These are phyloP conservation scores for Magnolia kwangsiensis DNA, from an alignment of 164 flowering plant genomes.

Conservation along the genomic window DNA sequence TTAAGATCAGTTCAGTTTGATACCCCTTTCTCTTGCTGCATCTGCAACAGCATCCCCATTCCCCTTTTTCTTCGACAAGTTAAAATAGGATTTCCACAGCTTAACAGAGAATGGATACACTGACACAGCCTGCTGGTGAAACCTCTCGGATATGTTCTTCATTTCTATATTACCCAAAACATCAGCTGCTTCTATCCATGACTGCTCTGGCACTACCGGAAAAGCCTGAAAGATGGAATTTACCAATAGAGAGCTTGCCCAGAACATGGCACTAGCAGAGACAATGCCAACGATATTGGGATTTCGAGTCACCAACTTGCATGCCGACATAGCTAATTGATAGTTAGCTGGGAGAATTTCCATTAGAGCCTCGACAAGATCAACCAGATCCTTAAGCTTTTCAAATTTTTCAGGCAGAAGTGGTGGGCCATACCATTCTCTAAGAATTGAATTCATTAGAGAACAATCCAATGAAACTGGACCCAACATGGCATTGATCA, in stretches of 20 bases:
- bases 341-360: slow-evolving; percentile 62
- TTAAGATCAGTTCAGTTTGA: slow-evolving; percentile 22
- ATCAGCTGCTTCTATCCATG: slow-evolving; percentile 64
- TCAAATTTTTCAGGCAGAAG: slow-evolving; percentile 50
- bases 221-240: slow-evolving; percentile 51
- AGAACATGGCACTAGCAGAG: slow-evolving; percentile 42
- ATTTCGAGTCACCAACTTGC: slow-evolving; percentile 32
- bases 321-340: slow-evolving; percentile 47
- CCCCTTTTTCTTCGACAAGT: slow-evolving; percentile 23
- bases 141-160: slow-evolving; percentile 40
- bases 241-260: slow-evolving; percentile 65
- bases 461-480: slow-evolving; percentile 52
- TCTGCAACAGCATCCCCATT: slow-evolving; percentile 25
- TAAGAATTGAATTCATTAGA: slow-evolving; percentile 56
- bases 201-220: slow-evolving; percentile 68
- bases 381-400: slow-evolving; percentile 49
- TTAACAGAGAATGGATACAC: slow-evolving; percentile 68
- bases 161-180: slow-evolving; percentile 36
- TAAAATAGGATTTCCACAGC: slow-evolving; percentile 59
- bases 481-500: slow-evolving; percentile 44
- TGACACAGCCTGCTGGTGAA: slow-evolving; percentile 48
- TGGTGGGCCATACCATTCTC: slow-evolving; percentile 66
- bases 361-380: slow-evolving; percentile 67
- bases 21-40: slow-evolving; percentile 57
- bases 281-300: slow-evolving; percentile 8